Conservation (phyloP, 306 rosid species). For the Datisca glomerata region DNA sequence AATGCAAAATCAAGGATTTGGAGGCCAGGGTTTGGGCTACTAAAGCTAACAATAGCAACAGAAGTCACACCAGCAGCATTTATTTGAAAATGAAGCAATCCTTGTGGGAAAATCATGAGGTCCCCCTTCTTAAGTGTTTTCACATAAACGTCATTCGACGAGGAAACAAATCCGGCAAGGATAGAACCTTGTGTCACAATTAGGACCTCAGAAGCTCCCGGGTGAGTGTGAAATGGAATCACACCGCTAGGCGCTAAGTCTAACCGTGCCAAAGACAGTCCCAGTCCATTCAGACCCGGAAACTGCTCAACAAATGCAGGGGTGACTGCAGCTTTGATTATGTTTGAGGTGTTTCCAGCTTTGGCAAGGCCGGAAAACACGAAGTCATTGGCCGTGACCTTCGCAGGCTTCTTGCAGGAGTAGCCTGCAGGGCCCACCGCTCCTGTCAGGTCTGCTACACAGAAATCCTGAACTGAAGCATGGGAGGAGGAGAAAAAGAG, state of each 20-base stretch:
- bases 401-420: slow-evolving; percentile 26
- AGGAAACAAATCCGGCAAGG: slow-evolving; percentile 54
- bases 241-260: slow-evolving; percentile 63
- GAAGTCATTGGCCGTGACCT: slow-evolving; percentile 49
- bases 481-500: slow-evolving; percentile 36
- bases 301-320: slow-evolving; percentile 71
- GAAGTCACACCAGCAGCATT: slow-evolving; percentile 30
- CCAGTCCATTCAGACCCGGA: slow-evolving; percentile 67
- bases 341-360: slow-evolving; percentile 42
- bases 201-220: slow-evolving; percentile 56
- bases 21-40: slow-evolving; percentile 74
- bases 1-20: slow-evolving; percentile 69
- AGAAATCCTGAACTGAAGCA: slow-evolving; percentile 48
- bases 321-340: slow-evolving; percentile 62
- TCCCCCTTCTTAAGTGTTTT: slow-evolving; percentile 57
- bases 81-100: slow-evolving; percentile 59
- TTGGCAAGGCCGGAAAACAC: slow-evolving; percentile 27
- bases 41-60: slow-evolving; percentile 31
- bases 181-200: slow-evolving; percentile 31
- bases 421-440: slow-evolving; percentile 54
- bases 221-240: slow-evolving; percentile 81
- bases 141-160: slow-evolving; percentile 38
- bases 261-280: slow-evolving; percentile 43
- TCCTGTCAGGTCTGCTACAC: slow-evolving; percentile 57
- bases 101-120: slow-evolving; percentile 67